Conservation (phyloP, 805 yeast genomes). For the Cyberlindnera euphorbiiphila region DNA sequence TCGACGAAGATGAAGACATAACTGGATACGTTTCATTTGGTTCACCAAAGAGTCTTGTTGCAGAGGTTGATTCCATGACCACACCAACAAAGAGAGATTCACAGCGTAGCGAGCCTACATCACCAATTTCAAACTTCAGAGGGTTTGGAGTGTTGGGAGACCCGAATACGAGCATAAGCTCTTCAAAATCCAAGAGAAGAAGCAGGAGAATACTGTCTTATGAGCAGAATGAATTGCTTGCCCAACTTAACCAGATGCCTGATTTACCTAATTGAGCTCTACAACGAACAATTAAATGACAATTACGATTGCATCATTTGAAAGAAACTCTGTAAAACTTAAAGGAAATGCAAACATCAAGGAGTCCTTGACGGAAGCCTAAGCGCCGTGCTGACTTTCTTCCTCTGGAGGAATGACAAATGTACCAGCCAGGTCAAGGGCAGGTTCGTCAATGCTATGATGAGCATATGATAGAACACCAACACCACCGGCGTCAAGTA, state of each 20-base stretch:
- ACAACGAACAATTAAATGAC: slow-evolving; percentile 3
- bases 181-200: slow-evolving; percentile 13
- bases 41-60: slow-evolving; percentile 27
- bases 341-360: too few relatives aligned
- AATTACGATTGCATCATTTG: too few relatives aligned
- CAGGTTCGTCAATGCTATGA: slow-evolving; percentile 80
- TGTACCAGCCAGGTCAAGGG: slow-evolving; percentile 79
- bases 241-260: slow-evolving; percentile 36
- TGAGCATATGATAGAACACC: slow-evolving; percentile 92
- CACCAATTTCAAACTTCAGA: slow-evolving; percentile 6
- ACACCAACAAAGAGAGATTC: neutral
- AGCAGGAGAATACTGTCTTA: slow-evolving; percentile 40
- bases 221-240: slow-evolving; percentile 49
- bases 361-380: too few relatives aligned
- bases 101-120: neutral
- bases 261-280: slow-evolving; percentile 6
- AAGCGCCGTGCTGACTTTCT: slow-evolving; percentile 27
- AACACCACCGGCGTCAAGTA: slow-evolving; percentile 93
- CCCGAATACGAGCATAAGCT: slow-evolving; percentile 5
- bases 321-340: neutral
- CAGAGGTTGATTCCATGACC: slow-evolving; percentile 2
- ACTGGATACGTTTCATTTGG: slow-evolving; percentile 38
- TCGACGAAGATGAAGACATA: slow-evolving; percentile 20
- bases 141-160: neutral
- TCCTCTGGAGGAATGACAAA: slow-evolving; percentile 69